These are phyloP conservation scores for Cercophora sp. DNA, from an alignment of 495 filamentous ascomycete species.

Conservation along the genomic window DNA sequence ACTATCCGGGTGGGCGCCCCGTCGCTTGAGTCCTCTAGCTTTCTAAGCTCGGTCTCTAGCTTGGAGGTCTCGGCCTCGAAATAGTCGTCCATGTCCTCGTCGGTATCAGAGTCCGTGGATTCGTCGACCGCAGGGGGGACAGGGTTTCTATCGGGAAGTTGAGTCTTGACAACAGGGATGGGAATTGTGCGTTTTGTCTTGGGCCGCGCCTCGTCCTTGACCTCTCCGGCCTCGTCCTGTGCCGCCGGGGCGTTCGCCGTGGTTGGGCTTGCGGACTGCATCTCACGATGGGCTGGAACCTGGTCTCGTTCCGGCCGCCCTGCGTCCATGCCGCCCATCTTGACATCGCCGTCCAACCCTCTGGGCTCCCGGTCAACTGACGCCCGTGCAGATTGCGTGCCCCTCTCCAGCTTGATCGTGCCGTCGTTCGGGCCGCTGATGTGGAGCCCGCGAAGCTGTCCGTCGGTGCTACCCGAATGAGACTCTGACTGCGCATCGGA, in stretches of 20 bases:
- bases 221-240: neutral
- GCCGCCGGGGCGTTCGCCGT: neutral
- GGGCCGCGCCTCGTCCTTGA: neutral
- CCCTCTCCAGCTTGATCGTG: slow-evolving; percentile 30
- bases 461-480: slow-evolving; percentile 24
- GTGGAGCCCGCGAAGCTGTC: slow-evolving; percentile 29
- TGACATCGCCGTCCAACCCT: slow-evolving; percentile 17
- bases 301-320: slow-evolving; percentile 2
- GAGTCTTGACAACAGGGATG: slow-evolving; percentile 14
- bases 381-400: slow-evolving; percentile 36
- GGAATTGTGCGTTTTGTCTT: slow-evolving; percentile 13
- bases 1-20: slow-evolving; percentile 21
- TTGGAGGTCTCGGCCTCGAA: slow-evolving; percentile 45
- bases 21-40: slow-evolving; percentile 28
- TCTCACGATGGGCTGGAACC: neutral
- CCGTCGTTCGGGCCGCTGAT: slow-evolving; percentile 33
- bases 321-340: slow-evolving; percentile 17
- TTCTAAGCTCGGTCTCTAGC: slow-evolving; percentile 37
- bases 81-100: slow-evolving; percentile 50
- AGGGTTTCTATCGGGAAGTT: slow-evolving; percentile 28
- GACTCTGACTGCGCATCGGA: slow-evolving; percentile 42
- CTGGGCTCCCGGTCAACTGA: slow-evolving; percentile 35
- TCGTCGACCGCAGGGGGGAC: slow-evolving; percentile 27
- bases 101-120: slow-evolving; percentile 46
- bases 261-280: neutral